These are phyloP conservation scores for Aspergillus phoenicis DNA, from an alignment of 2,329 filamentous ascomycete genomes.

Conservation along the genomic window DNA sequence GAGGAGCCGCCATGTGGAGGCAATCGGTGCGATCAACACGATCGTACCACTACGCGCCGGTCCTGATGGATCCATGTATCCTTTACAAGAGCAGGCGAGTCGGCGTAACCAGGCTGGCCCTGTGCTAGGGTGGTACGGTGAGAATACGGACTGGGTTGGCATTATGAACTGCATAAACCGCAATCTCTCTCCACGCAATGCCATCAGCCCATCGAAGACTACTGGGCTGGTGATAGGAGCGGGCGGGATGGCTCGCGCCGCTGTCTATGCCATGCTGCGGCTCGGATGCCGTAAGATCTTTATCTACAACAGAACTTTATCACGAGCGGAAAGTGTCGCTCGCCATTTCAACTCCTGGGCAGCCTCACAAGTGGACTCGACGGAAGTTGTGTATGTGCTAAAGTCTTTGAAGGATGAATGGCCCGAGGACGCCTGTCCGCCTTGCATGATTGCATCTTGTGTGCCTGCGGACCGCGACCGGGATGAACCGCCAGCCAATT, in stretches of 20 bases:
- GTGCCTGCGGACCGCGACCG: conserved; percentile 71
- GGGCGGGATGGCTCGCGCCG: conserved; percentile 77
- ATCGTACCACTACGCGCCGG: conserved; percentile 46
- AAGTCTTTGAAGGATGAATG: conserved; percentile 62
- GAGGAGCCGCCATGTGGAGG: conserved; percentile 47
- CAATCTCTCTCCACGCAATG: conserved; percentile 52
- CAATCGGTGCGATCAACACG: conserved; percentile 50
- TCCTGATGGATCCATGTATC: conserved; percentile 39
- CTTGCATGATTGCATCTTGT: conserved; percentile 75
- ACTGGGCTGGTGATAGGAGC: conserved; percentile 60
- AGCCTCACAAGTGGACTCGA: conserved; percentile 40
- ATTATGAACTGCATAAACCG: conserved; percentile 47
- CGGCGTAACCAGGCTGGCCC: conserved; percentile 46
- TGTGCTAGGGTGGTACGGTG: conserved; percentile 47
- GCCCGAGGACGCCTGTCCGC: conserved; percentile 64
- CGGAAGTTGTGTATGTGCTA: conserved; percentile 55
- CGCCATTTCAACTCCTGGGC: conserved; percentile 65
- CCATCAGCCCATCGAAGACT: conserved; percentile 53
- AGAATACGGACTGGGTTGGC: conserved; percentile 50
- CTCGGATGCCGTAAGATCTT: conserved; percentile 75
- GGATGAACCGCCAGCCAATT: conserved; percentile 66
- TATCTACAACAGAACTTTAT: conserved; percentile 69
- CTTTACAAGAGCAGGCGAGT: conserved; percentile 43
- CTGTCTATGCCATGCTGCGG: conserved; percentile 76
- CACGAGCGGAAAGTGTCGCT: conserved; percentile 69